Percentiles rank a stretch among this genome's conserved stretches.
These are phyloP conservation scores for Calonectria ilicicola DNA, from an alignment of 2,329 filamentous ascomycete species.

Conservation along the genomic window DNA sequence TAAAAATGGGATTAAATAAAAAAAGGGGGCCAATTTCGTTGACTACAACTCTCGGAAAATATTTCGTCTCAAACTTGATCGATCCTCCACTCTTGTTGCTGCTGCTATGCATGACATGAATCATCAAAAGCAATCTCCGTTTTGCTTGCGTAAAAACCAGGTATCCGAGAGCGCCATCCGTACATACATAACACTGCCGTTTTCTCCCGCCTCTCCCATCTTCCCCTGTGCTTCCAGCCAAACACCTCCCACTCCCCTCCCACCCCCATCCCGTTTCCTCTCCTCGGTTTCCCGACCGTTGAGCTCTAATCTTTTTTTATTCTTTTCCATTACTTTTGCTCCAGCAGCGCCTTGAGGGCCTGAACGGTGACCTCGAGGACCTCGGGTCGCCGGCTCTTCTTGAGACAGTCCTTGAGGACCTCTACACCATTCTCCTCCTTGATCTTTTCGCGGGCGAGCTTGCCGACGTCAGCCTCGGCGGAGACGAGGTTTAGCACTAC, in stretches of 20 bases:
- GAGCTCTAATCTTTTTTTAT: background rate
- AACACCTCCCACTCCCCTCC: background rate
- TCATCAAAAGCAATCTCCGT: constrained; percentile 11
- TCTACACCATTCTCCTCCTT: constrained; percentile 74
- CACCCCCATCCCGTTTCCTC: background rate
- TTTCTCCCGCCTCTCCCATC: background rate
- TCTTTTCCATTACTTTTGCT: constrained; percentile 45
- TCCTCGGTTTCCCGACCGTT: background rate
- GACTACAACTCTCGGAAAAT: constrained; percentile 12
- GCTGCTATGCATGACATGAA: constrained; percentile 14
- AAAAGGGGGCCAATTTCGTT: constrained; percentile 22
- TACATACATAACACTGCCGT: constrained; percentile 15
- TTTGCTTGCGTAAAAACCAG: constrained; percentile 11
- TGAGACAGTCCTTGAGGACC: constrained; percentile 76
- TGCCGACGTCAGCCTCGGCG: constrained; percentile 74
- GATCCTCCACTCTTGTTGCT: constrained; percentile 5
- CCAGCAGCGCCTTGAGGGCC: constrained; percentile 76
- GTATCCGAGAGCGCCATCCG: constrained; percentile 20
- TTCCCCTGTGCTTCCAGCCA: background rate
- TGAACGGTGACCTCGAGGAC: constrained; percentile 79
- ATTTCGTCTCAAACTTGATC: constrained; percentile 9
- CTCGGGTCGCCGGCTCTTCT: constrained; percentile 75
- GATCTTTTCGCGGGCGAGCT: constrained; percentile 69
- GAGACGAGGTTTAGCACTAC: constrained; percentile 79
- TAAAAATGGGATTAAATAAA: constrained; percentile 16